Evolutionary conservation across 768 basidiomycete genomes (phyloP), one percentile per base, ranked within the genome.

Genomic region (Multifurca ochricompacta): DNA sequence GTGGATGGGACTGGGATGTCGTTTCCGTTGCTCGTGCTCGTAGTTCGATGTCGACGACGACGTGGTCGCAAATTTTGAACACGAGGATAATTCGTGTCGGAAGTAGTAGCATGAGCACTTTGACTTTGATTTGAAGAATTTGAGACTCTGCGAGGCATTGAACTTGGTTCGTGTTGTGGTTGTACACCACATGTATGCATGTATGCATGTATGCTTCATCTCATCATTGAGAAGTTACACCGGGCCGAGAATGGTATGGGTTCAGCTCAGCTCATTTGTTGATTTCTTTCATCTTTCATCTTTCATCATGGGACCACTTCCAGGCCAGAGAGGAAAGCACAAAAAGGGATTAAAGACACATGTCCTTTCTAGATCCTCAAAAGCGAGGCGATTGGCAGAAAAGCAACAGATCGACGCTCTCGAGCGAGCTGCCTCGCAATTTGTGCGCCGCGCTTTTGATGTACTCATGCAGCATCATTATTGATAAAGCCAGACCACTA

Each of bases 361-460:
- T 9, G 32, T 13, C 25, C 34, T 18, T 14, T n/a, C 46, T 32
- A 34, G 48, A 11, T 56, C 48, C 9, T 60, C 60, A 14, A 61
- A 37, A 16, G 47, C 32, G 25, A 55, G 45, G 35, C 59, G 48
- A 25, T 48, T 61, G 19, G 54, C 54, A 14, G 60, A 61, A 32
- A 61, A 61, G 32, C 58, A 53, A 45, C 50, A 56, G 25, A 47
- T 53, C 16, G 54, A 56, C 27, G 51, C 53, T n/a, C 44, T 61
- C 7, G 59, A 60, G 18, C 46, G 49, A 30, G 44, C 58, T 21
- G 51, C 54, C 14, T 35, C 35, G 30, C 41, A 60, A 36, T 61
- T 51, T 34, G 60, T 61, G 44, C 51, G 60, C 52, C 6, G 18
- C 19, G 3, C n/a, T 16, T 53, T 46, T 27, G 19, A 37, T 35